A percentile compares a stretch with the other conserved stretches of the same genome.
Conservation (phyloP, 495 filamentous ascomycete species). For the Tuber magnatum region DNA sequence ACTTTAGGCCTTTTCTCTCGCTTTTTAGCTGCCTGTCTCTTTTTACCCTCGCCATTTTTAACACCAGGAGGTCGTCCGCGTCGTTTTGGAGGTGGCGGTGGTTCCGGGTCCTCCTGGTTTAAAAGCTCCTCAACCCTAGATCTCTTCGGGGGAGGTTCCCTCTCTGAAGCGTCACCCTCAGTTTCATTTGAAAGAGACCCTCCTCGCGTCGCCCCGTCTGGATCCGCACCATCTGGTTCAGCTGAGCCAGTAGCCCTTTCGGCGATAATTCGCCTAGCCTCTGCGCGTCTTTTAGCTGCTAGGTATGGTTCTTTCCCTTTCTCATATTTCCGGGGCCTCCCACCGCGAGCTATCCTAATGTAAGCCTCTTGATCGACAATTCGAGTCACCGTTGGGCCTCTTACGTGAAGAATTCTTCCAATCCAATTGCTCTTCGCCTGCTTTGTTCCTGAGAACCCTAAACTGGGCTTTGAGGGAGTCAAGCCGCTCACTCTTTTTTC, state of each 20-base stretch:
- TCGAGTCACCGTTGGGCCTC: not conserved
- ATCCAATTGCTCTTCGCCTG: conserved; percentile 19
- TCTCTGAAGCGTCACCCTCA: not conserved
- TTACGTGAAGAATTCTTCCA: conserved; percentile 33
- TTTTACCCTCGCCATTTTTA: conserved; percentile 1
- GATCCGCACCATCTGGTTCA: not conserved
- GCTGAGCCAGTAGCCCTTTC: not conserved
- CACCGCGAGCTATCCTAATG: conserved; percentile 29
- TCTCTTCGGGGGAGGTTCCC: conserved; percentile 15
- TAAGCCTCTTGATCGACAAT: conserved; percentile 11
- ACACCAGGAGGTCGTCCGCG: conserved; percentile 27
- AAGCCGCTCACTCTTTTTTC: conserved; percentile 38
- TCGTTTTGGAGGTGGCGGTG: conserved; percentile 21
- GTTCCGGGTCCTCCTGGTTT: conserved; percentile 15
- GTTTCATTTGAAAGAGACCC: conserved; percentile 7
- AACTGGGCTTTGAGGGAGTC: conserved; percentile 32
- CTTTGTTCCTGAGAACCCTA: conserved; percentile 27
- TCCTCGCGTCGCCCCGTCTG: not conserved
- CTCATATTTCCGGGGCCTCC: conserved; percentile 42
- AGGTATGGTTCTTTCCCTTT: conserved; percentile 41
- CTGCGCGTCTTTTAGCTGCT: conserved; percentile 30
- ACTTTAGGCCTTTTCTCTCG: not conserved
- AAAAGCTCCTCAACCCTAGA: conserved; percentile 21
- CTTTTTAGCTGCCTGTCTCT: not conserved
- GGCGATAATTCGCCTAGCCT: conserved; percentile 18